Evolutionary conservation across 176 grass and related monocot genomes (phyloP).

Genomic region (Oryza brachyantha): DNA sequence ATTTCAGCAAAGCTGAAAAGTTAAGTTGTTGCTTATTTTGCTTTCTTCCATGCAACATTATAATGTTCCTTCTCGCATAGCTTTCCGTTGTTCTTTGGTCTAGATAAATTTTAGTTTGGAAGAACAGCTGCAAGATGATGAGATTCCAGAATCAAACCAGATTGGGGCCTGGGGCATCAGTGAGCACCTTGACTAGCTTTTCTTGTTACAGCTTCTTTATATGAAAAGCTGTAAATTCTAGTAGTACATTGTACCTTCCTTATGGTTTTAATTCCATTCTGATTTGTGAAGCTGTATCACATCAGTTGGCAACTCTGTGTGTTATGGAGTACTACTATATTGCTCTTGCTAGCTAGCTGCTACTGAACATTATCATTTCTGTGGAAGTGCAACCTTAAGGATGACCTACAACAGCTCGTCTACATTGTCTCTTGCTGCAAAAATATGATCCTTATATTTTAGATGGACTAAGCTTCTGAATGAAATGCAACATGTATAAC

Average conservation of each 20-base stretch:
- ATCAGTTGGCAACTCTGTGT: not conserved
- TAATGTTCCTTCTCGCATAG: not conserved
- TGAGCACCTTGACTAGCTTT: not conserved
- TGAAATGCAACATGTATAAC: not conserved
- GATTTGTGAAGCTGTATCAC: slow-evolving; percentile 10
- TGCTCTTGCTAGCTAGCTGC: not conserved
- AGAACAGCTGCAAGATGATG: not conserved
- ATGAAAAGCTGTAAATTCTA: slow-evolving; percentile 2
- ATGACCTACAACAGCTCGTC: not conserved
- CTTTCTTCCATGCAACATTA: not conserved
- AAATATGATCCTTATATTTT: not conserved
- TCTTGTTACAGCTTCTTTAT: not conserved
- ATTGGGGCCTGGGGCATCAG: slow-evolving; percentile 2
- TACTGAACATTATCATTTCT: not conserved
- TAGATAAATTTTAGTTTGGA: slow-evolving; percentile 5
- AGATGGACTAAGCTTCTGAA: not conserved
- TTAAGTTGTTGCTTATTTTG: not conserved
- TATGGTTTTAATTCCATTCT: slow-evolving; percentile 13
- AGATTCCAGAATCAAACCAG: slow-evolving; percentile 6
- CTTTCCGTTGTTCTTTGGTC: slow-evolving; percentile 1
- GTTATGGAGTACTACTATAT: not conserved
- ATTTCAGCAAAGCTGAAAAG: not conserved
- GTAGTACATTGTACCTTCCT: not conserved
- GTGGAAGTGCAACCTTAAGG: not conserved
- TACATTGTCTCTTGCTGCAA: not conserved